Conservation (phyloP, 441 rosid genomes). For the Gossypium laxum region DNA sequence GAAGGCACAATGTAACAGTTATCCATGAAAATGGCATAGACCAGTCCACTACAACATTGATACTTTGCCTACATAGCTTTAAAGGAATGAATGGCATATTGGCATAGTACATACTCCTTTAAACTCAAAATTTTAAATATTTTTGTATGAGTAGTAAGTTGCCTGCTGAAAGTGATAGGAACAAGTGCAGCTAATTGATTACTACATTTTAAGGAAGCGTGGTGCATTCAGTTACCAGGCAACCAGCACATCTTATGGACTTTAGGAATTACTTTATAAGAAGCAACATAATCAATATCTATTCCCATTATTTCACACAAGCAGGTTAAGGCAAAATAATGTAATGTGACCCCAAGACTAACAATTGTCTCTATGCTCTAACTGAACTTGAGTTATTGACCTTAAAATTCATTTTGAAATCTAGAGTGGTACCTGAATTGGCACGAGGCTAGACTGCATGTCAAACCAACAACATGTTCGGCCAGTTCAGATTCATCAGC, state of each 20-base stretch:
- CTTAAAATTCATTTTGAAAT: background rate
- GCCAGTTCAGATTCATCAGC: conserved; percentile 89
- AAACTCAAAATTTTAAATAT: conserved; percentile 1
- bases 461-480: conserved; percentile 78
- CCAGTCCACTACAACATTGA: conserved; percentile 1
- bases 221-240: background rate
- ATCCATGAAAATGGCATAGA: background rate
- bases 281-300: background rate
- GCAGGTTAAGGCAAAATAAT: background rate
- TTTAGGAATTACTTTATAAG: conserved; percentile 4
- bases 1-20: background rate
- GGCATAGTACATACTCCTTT: background rate
- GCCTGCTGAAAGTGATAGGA: background rate
- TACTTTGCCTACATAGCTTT: background rate
- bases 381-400: background rate
- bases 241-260: background rate
- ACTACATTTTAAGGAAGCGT: background rate
- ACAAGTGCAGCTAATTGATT: background rate
- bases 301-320: background rate
- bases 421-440: conserved; percentile 46
- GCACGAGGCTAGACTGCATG: conserved; percentile 79
- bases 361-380: background rate
- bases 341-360: conserved; percentile 5
- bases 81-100: background rate
- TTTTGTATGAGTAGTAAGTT: background rate